phyloP scores from a whole-genome alignment of 108 stramenopile genomes.

The Aureococcus anophagefferens region DNA sequence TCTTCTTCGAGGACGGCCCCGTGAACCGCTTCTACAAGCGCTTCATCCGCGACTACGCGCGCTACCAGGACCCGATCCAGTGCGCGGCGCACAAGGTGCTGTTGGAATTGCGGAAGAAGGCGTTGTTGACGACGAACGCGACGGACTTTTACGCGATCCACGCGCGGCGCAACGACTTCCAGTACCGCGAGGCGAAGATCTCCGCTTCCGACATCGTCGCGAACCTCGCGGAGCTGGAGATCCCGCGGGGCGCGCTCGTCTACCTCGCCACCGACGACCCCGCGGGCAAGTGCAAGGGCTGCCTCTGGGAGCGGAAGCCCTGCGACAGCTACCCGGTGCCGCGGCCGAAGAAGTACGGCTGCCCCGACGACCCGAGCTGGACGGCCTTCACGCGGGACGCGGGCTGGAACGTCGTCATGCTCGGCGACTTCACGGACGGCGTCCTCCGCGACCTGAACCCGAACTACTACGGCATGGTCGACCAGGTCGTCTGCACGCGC shows the following conservation, averaged over 20 bases:
- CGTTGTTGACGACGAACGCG: slow-evolving; percentile 4
- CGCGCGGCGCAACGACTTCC: slow-evolving; percentile 50
- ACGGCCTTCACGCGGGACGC: neutral
- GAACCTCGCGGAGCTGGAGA: neutral
- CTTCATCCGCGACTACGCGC: slow-evolving; percentile 30
- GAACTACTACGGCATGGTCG: slow-evolving; percentile 73
- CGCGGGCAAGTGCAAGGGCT: neutral
- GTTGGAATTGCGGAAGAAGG: slow-evolving; percentile 1
- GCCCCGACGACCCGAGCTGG: neutral
- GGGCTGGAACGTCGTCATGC: neutral
- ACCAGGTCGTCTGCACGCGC: slow-evolving; percentile 66
- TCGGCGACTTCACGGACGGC: neutral
- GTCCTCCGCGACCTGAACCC: slow-evolving; percentile 27
- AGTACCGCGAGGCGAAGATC: slow-evolving; percentile 17
- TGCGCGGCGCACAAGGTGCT: slow-evolving; percentile 35
- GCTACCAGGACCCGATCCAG: slow-evolving; percentile 34
- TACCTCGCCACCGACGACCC: slow-evolving; percentile 19
- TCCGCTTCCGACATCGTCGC: slow-evolving; percentile 20
- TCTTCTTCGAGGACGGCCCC: slow-evolving; percentile 25
- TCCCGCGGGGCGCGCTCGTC: slow-evolving; percentile 2
- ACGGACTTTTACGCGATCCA: slow-evolving; percentile 25
- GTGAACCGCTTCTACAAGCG: slow-evolving; percentile 26
- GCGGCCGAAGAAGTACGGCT: neutral
- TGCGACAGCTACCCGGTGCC: neutral
- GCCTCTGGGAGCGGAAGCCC: neutral